phyloP scores from a whole-genome alignment of 768 basidiomycete genomes.

The Boletus reticuloceps region DNA sequence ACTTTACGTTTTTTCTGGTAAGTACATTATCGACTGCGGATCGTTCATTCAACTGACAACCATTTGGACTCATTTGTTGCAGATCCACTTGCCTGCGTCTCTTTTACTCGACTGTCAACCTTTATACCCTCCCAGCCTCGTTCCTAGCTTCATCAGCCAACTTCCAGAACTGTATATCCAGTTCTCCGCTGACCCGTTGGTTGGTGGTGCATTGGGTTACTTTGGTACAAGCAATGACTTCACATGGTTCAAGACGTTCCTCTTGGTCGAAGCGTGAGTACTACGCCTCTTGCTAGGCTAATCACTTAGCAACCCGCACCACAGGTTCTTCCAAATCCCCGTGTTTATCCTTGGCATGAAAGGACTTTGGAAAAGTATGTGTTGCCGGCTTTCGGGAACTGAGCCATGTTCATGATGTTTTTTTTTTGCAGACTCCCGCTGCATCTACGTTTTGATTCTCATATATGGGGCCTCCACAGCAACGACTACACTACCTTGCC shows the following conservation, averaged over 20 bases:
- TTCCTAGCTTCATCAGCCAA: conserved; percentile 46
- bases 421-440: conserved; percentile 40
- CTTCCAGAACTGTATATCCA: conserved; percentile 51
- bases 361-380: conserved; percentile 54
- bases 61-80: neutral
- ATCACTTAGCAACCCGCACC: neutral
- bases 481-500: conserved; percentile 75
- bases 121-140: conserved; percentile 50
- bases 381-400: neutral
- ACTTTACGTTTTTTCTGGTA: conserved; percentile 70
- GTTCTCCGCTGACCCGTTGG: conserved; percentile 65
- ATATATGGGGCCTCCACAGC: conserved; percentile 76
- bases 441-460: conserved; percentile 61
- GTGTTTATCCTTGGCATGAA: conserved; percentile 68
- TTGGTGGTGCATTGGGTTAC: conserved; percentile 49
- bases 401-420: neutral
- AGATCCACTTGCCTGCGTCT: conserved; percentile 70
- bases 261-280: conserved; percentile 59
- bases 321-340: conserved; percentile 67
- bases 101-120: conserved; percentile 70
- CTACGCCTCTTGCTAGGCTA: neutral
- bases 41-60: neutral
- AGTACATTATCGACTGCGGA: conserved; percentile 14
- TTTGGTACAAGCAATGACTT: conserved; percentile 36
- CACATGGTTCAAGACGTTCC: conserved; percentile 65